Evolutionary conservation across 345 rosid genomes (phyloP), one percentile per base, ranked within the genome.

Genomic region (Erucastrum elatum): DNA sequence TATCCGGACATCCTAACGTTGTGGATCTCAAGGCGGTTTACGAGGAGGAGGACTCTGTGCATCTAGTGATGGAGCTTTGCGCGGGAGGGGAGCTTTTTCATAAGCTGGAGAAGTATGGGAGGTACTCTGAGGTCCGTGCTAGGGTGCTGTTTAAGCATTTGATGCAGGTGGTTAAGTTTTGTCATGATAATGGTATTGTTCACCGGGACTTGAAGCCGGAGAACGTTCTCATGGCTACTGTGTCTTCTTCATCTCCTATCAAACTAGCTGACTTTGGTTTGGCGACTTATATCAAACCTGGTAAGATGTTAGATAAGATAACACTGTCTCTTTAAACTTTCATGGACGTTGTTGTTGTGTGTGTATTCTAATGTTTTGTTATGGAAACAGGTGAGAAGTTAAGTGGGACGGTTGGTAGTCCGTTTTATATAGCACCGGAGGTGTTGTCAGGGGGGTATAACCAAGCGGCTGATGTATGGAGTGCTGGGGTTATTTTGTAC

Each of bases 401-500:
- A 86, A 82, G 75, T 25, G 93, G 90, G 49, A 86, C 89, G 1
- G 96, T 86, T 72, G 96, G 91, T 1, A 87, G 93, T 44, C 96
- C 96, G 8, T 89, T 89, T 82, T 89, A 90, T 68, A 87, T 90
- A 74, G 96, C 93, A 26, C 93, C 93, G 0, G 93, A 90, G 82
- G 96, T 90, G 74, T 75, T 90, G 26, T 71, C 84, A 4, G 96
- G 93, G 67, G 87, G 87, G n/a, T 89, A 89, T 80, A 82, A 89
- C 74, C 83, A 90, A 77, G 88, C 88, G 70, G 96, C 92, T 75
- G 96, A 89, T 83, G 83, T 89, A 68, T 90, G 96, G 95, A 90
- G 95, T 83, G 86, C 95, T 66, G 93, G 95, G 75, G 91, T 88
- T 68, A 87, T 90, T 72, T 74, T 85, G 64, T 87, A 87, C 80